Evolutionary conservation across 345 rosid genomes (phyloP), one percentile per base, ranked within the genome.

Genomic region (Sapria himalayana): DNA sequence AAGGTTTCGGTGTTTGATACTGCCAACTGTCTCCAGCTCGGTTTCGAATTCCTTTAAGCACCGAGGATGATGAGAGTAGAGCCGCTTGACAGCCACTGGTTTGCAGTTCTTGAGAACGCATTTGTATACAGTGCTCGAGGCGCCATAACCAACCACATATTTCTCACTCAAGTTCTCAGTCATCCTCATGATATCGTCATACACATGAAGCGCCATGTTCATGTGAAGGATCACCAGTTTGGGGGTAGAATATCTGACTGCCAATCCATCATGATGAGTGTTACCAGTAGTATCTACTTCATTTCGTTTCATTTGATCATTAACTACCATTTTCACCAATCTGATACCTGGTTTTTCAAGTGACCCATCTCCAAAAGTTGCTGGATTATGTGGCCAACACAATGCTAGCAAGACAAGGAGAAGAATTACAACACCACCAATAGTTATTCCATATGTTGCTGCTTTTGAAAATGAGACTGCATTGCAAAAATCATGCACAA

Each of bases 131-230:
- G 81, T 74, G 65, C 93, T 82, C 4, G 95, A 82, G 35, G 98
- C 95, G 19, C 98, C 98, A 17, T 47, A 51, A 22, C 98, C 98
- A 41, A 79, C 77, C 49, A 79, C 67, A 29, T 82, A 79, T 62
- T 89, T 77, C 74, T 79, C 93, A 47, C 78, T 89, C 42, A 89
- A 57, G 54, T 79, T 82, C 67, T 89, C 98, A 0, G 92, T 89
- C 98, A 89, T 80, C 68, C 93, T 70, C 98, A 74, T 82, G 38
- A 89, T 89, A 60, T 89, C 98, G 57, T 89, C 93, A 0, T 89
- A 82, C 15, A 89, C 81, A 14, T 89, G 98, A 45, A 89, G 93
- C 4, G 98, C 92, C 98, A 89, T 79, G 49, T 89, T 89, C 98
- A 82, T 76, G 57, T 82, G 58, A 60, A 89, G 95, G 55, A 89